Base-by-base conservation (phyloP, 768 basidiomycete species). In the Auricularia cornea region DNA sequence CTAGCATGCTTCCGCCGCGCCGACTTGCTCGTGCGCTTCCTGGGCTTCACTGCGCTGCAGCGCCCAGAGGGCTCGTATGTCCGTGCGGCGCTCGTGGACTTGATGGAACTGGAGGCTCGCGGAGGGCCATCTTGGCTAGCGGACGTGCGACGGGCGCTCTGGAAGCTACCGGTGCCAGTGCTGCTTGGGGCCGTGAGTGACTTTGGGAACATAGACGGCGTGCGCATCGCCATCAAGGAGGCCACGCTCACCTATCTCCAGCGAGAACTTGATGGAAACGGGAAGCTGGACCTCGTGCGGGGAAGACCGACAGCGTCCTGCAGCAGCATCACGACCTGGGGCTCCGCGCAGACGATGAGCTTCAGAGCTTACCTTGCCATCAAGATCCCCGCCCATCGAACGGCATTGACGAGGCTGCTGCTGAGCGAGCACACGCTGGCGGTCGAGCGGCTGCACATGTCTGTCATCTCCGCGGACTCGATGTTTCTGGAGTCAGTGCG, bases 1-100 rank as follows among this genome's bases (percentile, higher is more conserved):
- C 73, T 4, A 59, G 73, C 3, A n/a, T 62, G 59, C 8, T 67
- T 66, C 48, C 64, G 69, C 11, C 65, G 70, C 1, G 48, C 65
- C 18, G 32, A 60, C 3, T 62, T 72, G 1, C 63, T 66, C 20
- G 61, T 74, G 4, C 62, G 62, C 11, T 70, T 69, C 59, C 63
- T 69, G 2, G 28, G n/a, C 4, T 71, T n/a, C n/a, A n/a, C 71
- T 20, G 44, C 44, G 44, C 44, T 48, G 44, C 44, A 48, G 23
- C 44, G 5, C 12, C 44, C 44, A 23, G 10, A 11, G 6, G 44
- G 20, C 44, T 5, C 5, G 5, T 20, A 12, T 11, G 44, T 48
- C 44, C 44, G 18, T 23, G 5, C 5, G 10, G 44, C 44, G 5
- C 44, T 48, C 11, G 11, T 18, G 5, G 44, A 48, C 44, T 48